Base-by-base conservation (phyloP, 169 alveolate genomes). In the Plasmodium gaboni region DNA sequence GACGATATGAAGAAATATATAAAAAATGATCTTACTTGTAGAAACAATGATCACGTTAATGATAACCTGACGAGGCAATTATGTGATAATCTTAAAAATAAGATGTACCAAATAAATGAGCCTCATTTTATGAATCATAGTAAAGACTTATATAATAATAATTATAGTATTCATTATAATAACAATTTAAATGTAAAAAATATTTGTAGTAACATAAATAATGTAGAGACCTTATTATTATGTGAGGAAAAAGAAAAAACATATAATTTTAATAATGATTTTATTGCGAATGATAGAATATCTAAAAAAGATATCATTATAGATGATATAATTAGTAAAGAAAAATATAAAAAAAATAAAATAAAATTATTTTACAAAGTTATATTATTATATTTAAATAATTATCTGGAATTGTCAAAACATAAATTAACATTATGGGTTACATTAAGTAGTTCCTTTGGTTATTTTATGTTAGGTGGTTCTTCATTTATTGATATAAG, bases 381-480 rank as follows among this genome's bases (percentile, higher is more conserved):
- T 46, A 51, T 48, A 26, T 38, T 51, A 46, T 19, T 12, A 70
- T 32, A 32, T 22, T 26, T 86, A 42, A 38, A 64, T 26, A 57
- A 42, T 55, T 86, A 86, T 48, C 51, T 69, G 0, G 88, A 76
- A 32, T 53, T 93, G 51, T 87, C 93, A 13, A 94, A 94, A 68
- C 78, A 68, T 46, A 94, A 94, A 68, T 87, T 94, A 61, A 93
- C 96, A 6, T 73, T 92, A 24, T 94, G 96, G 96, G 95, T 94
- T 17, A 94, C 94, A 15, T 86, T 93, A 32, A 94, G 95, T 42
- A 94, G 96, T 57, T 92, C 95, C 28, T 89, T 91, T 50, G 95
- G 96, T n/a, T 94, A 78, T 73, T 91, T 92, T 51, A 94, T 94
- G 96, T 50, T 88, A 50, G 93, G 93, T 42, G 92, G 87, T 9